Conservation (phyloP, 106 monocot genomes). For the Dendrobium chrysotoxum region DNA sequence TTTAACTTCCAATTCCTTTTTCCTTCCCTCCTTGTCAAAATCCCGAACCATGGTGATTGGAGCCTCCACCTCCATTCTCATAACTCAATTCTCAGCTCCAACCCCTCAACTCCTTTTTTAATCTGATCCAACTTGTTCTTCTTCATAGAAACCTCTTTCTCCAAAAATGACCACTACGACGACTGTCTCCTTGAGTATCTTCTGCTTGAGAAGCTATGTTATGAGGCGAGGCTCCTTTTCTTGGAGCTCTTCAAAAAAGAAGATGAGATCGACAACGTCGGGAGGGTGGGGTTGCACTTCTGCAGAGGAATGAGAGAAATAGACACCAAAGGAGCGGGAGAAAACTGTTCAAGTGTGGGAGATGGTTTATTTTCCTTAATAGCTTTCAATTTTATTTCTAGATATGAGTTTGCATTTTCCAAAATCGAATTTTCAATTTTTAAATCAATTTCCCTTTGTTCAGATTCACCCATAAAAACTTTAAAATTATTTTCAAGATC, state of each 20-base stretch:
- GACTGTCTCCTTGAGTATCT: constrained; percentile 77
- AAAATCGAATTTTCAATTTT: too few relatives aligned
- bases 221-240: constrained; percentile 42
- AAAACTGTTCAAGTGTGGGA: too few relatives aligned
- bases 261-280: constrained; percentile 58
- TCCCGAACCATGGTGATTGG: constrained; percentile 37
- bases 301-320: constrained; percentile 67
- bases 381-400: too few relatives aligned
- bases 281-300: constrained; percentile 66
- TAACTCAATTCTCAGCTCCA: constrained; percentile 55
- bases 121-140: constrained; percentile 38
- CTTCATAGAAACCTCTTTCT: constrained; percentile 49
- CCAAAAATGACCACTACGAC: constrained; percentile 78
- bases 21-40: constrained; percentile 37
- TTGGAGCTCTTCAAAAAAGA: constrained; percentile 43
- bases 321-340: constrained; percentile 61
- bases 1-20: constrained; percentile 40
- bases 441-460: too few relatives aligned
- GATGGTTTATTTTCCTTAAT: too few relatives aligned
- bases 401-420: too few relatives aligned
- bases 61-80: constrained; percentile 33
- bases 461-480: too few relatives aligned
- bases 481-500: too few relatives aligned
- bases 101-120: constrained; percentile 10
- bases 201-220: constrained; percentile 82